Evolutionary conservation across 2,329 filamentous ascomycete species (phyloP).

Genomic region (Neocucurbitaria cava): DNA sequence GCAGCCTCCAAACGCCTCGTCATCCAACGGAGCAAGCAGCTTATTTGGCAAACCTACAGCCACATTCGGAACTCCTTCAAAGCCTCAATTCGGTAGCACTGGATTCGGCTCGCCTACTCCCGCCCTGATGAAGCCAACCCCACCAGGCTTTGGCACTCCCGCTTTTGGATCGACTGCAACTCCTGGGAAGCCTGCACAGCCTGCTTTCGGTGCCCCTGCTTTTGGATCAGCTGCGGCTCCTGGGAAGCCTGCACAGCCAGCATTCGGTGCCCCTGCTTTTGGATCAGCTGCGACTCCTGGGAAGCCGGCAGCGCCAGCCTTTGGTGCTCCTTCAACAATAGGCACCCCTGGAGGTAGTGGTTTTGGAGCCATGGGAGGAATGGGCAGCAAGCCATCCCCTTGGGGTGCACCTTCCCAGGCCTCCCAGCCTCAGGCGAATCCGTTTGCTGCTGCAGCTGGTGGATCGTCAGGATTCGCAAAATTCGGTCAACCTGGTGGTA

Average conservation of each 20-base stretch:
- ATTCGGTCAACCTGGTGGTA: slow-evolving; percentile 27
- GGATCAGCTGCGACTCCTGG: slow-evolving; percentile 17
- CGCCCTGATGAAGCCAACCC: slow-evolving; percentile 20
- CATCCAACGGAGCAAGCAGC: slow-evolving; percentile 1
- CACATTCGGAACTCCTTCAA: slow-evolving; percentile 35
- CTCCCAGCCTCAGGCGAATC: slow-evolving; percentile 34
- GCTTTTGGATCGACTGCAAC: slow-evolving; percentile 17
- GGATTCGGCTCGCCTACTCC: slow-evolving; percentile 20
- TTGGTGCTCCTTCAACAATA: slow-evolving; percentile 28
- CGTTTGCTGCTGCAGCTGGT: slow-evolving; percentile 41
- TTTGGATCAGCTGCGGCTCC: too few species aligned
- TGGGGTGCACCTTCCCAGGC: slow-evolving; percentile 32
- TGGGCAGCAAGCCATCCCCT: slow-evolving; percentile 27
- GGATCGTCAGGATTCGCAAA: slow-evolving; percentile 42
- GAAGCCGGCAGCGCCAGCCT: slow-evolving; percentile 20
- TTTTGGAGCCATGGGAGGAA: slow-evolving; percentile 32
- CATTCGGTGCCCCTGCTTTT: slow-evolving; percentile 31
- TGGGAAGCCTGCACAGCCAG: slow-evolving; percentile 27
- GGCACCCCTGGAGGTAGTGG: slow-evolving; percentile 31
- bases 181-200: slow-evolving; percentile 16
- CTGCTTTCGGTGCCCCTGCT: slow-evolving; percentile 31
- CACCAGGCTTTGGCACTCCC: slow-evolving; percentile 34
- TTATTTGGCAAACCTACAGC: slow-evolving; percentile 20
- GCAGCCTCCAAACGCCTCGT: slow-evolving; percentile 16
- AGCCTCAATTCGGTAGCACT: slow-evolving; percentile 33